Conservation (phyloP, 805 yeast genomes). For the Blastobotrys attinorum region DNA sequence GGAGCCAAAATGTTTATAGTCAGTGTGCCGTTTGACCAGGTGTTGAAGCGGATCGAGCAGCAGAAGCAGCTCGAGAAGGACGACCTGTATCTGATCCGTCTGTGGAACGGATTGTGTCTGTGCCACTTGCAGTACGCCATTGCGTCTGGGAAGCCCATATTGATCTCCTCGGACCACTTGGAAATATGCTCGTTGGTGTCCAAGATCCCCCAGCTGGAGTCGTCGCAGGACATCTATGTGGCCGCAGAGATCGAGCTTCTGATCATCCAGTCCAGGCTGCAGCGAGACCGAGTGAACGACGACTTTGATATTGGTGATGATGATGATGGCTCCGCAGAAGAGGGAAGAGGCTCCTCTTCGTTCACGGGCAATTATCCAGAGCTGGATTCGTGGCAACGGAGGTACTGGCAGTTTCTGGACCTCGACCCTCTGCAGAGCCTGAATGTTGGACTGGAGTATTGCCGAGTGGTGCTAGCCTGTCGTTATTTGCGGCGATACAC, state of each 20-base stretch:
- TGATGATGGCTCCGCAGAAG: not conserved
- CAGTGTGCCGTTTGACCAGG: slow-evolving; percentile 35
- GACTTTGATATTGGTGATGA: not conserved
- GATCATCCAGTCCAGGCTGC: slow-evolving; percentile 2
- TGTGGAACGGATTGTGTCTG: slow-evolving; percentile 45
- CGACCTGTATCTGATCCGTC: slow-evolving; percentile 47
- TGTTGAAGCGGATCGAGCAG: slow-evolving; percentile 6
- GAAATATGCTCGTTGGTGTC: slow-evolving; percentile 32
- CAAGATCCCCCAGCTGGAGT: slow-evolving; percentile 1
- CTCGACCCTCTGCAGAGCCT: slow-evolving; percentile 5
- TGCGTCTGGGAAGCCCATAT: slow-evolving; percentile 41
- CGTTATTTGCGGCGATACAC: no score
- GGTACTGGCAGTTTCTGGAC: slow-evolving; percentile 3
- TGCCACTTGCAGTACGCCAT: slow-evolving; percentile 45
- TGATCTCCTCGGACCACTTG: slow-evolving; percentile 33
- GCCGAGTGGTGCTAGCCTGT: slow-evolving; percentile 8
- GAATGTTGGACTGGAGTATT: slow-evolving; percentile 5
- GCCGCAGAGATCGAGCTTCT: slow-evolving; percentile 9
- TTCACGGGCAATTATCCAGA: not conserved
- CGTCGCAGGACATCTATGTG: slow-evolving; percentile 6
- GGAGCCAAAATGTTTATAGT: slow-evolving; percentile 44
- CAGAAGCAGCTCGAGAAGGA: slow-evolving; percentile 11
- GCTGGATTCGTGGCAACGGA: slow-evolving; percentile 2
- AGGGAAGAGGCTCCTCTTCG: not conserved
- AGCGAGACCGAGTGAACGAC: not conserved